Conservation (phyloP, 371 early-diverging fungal species). For the Zopfochytrium polystomum region DNA sequence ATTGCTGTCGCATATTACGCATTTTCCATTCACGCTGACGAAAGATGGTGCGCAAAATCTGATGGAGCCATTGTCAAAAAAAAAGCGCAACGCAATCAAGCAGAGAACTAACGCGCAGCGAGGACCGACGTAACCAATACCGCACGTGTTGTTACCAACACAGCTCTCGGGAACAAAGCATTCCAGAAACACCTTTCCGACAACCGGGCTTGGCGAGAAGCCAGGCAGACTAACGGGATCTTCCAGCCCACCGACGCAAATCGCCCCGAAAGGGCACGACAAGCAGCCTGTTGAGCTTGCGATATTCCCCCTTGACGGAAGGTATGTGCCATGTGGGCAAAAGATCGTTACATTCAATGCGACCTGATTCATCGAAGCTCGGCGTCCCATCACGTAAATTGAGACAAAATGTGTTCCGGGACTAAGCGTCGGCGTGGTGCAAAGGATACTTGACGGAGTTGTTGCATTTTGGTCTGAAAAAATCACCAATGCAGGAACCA, state of each 20-base stretch:
- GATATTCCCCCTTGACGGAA: slow-evolving; percentile 1
- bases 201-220: slow-evolving; percentile 9
- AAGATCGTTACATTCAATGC: slow-evolving; percentile 2
- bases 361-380: neutral
- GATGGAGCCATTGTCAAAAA: no score
- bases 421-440: neutral
- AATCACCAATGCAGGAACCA: no score
- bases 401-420: slow-evolving; percentile 7
- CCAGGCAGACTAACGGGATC: slow-evolving; percentile 6
- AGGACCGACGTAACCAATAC: slow-evolving; percentile 9
- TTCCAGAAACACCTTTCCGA: slow-evolving; percentile 12
- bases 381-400: neutral
- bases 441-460: no score
- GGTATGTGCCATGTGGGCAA: slow-evolving; percentile 11
- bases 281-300: neutral
- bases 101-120: slow-evolving; percentile 22
- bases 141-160: slow-evolving; percentile 11
- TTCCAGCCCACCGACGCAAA: slow-evolving; percentile 6
- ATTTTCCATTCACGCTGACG: slow-evolving; percentile 23
- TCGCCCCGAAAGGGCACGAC: slow-evolving; percentile 12
- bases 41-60: slow-evolving; percentile 18
- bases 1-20: slow-evolving; percentile 16
- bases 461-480: no score
- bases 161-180: slow-evolving; percentile 17
- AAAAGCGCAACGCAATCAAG: no score